These are phyloP conservation scores for Dothidotthia symphoricarpi DNA, from an alignment of 2,329 filamentous ascomycete genomes.

Conservation along the genomic window DNA sequence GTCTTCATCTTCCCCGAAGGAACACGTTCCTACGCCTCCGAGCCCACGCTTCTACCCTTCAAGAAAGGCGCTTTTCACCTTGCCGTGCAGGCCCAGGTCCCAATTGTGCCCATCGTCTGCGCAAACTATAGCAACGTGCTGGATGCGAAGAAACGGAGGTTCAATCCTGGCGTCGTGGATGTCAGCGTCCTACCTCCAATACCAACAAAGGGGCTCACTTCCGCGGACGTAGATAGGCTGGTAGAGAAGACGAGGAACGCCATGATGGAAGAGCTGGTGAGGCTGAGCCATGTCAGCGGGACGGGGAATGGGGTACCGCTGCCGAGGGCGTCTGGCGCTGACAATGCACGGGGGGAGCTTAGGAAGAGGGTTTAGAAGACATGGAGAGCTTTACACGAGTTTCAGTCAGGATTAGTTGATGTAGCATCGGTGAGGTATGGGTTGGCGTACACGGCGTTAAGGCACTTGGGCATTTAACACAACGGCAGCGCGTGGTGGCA, in stretches of 20 bases:
- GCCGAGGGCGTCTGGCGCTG: conserved; percentile 21
- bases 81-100: conserved; percentile 88
- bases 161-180: conserved; percentile 56
- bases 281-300: conserved; percentile 31
- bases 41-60: conserved; percentile 84
- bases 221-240: conserved; percentile 37
- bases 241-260: conserved; percentile 33
- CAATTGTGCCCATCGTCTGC: conserved; percentile 76
- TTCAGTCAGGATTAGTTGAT: not conserved
- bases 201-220: conserved; percentile 34
- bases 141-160: conserved; percentile 46
- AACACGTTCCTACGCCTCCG: conserved; percentile 82
- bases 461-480: too few species aligned
- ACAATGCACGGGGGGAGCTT: conserved; percentile 21
- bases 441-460: too few species aligned
- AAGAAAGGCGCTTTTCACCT: conserved; percentile 99
- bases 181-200: conserved; percentile 42
- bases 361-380: conserved; percentile 24
- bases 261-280: conserved; percentile 40
- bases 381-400: not conserved
- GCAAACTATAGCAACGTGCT: conserved; percentile 52
- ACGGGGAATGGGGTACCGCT: conserved; percentile 27
- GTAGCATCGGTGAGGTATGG: not conserved
- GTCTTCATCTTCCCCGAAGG: conserved; percentile 91
- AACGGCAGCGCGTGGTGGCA: too few species aligned